These are phyloP conservation scores for Cercospora brassicicola DNA, from an alignment of 2,329 filamentous ascomycete species.

Conservation along the genomic window DNA sequence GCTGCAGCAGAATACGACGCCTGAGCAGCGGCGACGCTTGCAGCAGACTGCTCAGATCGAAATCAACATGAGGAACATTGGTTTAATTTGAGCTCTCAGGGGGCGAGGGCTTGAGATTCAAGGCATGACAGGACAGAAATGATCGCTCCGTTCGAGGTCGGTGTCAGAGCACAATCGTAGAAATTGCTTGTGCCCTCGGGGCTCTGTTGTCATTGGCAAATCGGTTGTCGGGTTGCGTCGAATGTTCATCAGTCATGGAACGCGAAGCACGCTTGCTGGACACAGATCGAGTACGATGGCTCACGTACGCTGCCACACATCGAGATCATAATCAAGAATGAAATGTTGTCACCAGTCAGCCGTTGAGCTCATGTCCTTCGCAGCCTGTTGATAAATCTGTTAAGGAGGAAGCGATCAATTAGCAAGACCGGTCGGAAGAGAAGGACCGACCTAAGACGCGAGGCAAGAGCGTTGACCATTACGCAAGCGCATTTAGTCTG, in stretches of 20 bases:
- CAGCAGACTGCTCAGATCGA: slow-evolving; percentile 1
- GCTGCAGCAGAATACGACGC: not conserved
- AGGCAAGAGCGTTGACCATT: not conserved
- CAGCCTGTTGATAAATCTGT: not conserved
- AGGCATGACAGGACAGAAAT: not conserved
- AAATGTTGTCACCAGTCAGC: not conserved
- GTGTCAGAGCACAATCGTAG: not conserved
- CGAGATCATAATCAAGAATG: not conserved
- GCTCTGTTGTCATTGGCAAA: not conserved
- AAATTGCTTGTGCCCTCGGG: not conserved
- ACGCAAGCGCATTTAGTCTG: not conserved
- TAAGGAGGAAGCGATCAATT: not conserved
- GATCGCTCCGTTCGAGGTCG: not conserved
- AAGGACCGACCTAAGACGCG: not conserved
- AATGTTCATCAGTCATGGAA: not conserved
- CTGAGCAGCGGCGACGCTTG: not conserved
- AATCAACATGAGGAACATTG: slow-evolving; percentile 2
- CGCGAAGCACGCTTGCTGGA: not conserved
- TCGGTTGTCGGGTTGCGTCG: not conserved
- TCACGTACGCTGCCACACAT: not conserved
- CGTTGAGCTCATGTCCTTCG: not conserved
- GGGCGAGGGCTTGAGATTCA: not conserved
- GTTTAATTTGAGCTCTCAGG: not conserved
- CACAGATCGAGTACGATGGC: not conserved
- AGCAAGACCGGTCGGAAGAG: not conserved